Conservation (phyloP, 371 early-diverging fungal genomes). For the Fennellomyces sp. region DNA sequence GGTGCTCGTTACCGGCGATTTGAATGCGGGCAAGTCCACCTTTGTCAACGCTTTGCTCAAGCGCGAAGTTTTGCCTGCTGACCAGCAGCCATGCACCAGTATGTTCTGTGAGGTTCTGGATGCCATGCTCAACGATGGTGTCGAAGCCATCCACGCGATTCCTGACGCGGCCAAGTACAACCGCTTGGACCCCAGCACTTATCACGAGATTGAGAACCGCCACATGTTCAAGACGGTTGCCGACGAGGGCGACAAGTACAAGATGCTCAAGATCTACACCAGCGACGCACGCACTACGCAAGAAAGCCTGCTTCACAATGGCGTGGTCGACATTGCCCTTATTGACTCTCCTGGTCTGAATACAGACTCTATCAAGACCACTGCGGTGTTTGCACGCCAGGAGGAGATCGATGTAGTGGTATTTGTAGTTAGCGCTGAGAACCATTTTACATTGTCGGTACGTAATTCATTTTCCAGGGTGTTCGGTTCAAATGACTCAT, state of each 20-base stretch:
- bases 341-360: conserved; percentile 99
- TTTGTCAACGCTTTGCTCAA: conserved; percentile 95
- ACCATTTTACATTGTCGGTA: conserved; percentile 96
- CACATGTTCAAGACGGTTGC: conserved; percentile 64
- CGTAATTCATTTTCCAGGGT: too few species aligned
- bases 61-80: conserved; percentile 86
- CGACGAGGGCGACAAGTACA: conserved; percentile 69
- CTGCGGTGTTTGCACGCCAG: conserved; percentile 93
- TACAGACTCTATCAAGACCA: conserved; percentile 95
- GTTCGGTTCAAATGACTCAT: conserved; percentile 4
- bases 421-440: conserved; percentile 97
- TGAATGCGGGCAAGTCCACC: conserved; percentile 97
- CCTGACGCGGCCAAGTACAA: conserved; percentile 66
- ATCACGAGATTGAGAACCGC: conserved; percentile 65
- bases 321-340: conserved; percentile 90
- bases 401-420: conserved; percentile 98
- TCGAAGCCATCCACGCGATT: conserved; percentile 92
- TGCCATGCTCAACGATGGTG: conserved; percentile 78
- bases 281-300: conserved; percentile 62
- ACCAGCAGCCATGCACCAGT: conserved; percentile 97
- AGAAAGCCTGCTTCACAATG: conserved; percentile 87
- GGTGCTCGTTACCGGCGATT: conserved; percentile 96
- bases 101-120: conserved; percentile 93
- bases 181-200: conserved; percentile 73
- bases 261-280: conserved; percentile 91